These are phyloP conservation scores for Lactifluus rugatus DNA, from an alignment of 768 basidiomycete species.

Conservation along the genomic window DNA sequence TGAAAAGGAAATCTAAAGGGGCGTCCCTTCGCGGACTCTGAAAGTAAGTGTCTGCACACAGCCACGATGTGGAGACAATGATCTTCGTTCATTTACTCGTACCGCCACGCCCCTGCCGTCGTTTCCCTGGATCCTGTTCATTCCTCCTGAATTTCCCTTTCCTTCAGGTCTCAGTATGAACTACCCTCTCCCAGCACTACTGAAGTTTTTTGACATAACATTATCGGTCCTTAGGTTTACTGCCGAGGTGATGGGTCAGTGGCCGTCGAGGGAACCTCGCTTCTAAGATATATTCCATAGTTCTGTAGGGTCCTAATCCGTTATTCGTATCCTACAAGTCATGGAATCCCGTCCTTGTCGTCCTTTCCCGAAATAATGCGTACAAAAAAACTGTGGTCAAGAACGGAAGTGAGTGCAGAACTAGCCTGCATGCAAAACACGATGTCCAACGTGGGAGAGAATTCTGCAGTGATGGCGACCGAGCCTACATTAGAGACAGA, in stretches of 20 bases:
- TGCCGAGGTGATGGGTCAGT: not conserved
- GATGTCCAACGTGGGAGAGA: not conserved
- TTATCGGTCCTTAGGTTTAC: too few species aligned
- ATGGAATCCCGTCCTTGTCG: not conserved
- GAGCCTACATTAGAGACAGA: not conserved
- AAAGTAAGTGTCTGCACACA: too few species aligned
- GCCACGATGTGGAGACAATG: too few species aligned
- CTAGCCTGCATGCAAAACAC: not conserved
- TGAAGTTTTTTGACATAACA: too few species aligned
- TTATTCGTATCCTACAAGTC: not conserved
- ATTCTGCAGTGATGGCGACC: not conserved
- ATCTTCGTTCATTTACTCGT: too few species aligned
- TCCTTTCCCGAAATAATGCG: not conserved
- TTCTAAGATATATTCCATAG: not conserved
- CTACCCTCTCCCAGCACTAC: not conserved
- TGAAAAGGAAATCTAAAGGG: too few species aligned
- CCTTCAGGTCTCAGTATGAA: not conserved
- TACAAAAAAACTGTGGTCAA: not conserved
- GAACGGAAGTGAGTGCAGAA: not conserved
- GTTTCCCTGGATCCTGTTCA: too few species aligned
- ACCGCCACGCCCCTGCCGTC: too few species aligned
- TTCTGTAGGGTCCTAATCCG: not conserved
- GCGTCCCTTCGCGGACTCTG: too few species aligned
- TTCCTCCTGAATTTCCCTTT: too few species aligned
- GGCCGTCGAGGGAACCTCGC: too few species aligned